Evolutionary conservation across 78 protist genomes (phyloP).

Genomic region (Cavenderia fasciculata): DNA sequence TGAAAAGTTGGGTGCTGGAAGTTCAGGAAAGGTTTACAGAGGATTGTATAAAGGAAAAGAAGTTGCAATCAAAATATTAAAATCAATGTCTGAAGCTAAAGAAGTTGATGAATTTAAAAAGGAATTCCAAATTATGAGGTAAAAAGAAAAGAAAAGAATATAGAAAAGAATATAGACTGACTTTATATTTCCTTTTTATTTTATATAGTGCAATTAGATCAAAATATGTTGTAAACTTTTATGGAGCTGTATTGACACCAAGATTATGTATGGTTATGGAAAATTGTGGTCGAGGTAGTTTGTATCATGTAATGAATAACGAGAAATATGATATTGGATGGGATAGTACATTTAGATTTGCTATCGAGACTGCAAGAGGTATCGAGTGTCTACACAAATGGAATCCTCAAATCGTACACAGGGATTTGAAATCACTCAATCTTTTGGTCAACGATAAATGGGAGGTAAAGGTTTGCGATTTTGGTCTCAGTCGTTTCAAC

Average conservation of each 20-base stretch:
- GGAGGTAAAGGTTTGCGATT: slow-evolving; percentile 80
- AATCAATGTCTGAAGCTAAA: slow-evolving; percentile 60
- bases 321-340: slow-evolving; percentile 70
- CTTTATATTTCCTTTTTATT: not conserved
- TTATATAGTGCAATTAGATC: slow-evolving; percentile 63
- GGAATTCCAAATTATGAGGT: slow-evolving; percentile 86
- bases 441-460: slow-evolving; percentile 73
- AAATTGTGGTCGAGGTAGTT: slow-evolving; percentile 71
- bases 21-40: slow-evolving; percentile 81
- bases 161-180: not conserved
- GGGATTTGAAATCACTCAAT: slow-evolving; percentile 83
- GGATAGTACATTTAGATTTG: slow-evolving; percentile 60
- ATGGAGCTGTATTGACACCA: slow-evolving; percentile 83
- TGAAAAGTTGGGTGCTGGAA: slow-evolving; percentile 73
- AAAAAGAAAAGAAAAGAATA: not conserved
- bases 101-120: slow-evolving; percentile 82
- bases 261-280: slow-evolving; percentile 86
- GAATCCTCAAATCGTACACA: slow-evolving; percentile 77
- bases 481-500: slow-evolving; percentile 80
- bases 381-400: slow-evolving; percentile 78
- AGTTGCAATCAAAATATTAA: slow-evolving; percentile 78
- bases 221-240: slow-evolving; percentile 77
- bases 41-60: slow-evolving; percentile 75
- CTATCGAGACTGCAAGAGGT: slow-evolving; percentile 49
- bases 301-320: slow-evolving; percentile 79